Evolutionary conservation across 108 stramenopile genomes (phyloP), one percentile per base, ranked within the genome.

Genomic region (Ochromonas danica): DNA sequence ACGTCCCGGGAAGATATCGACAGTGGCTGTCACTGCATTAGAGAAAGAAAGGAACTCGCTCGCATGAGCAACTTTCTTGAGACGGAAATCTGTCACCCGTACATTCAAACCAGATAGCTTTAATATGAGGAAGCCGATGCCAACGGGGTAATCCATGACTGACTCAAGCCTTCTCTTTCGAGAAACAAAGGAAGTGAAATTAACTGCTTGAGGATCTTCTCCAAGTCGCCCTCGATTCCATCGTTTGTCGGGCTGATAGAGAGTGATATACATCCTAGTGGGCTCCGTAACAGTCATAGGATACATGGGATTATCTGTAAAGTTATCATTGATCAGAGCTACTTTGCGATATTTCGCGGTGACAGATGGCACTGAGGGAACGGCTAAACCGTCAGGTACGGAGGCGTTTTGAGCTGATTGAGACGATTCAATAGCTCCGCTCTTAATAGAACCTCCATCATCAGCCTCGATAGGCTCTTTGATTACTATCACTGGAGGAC

Each of bases 251-350:
- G 25, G 38, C 38, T 75, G 72, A 75, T 57, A 75, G 10, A 75
- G 6, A 6, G 40, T 60, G 28, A 75, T 60, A 6, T 3, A 6
- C 72, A 36, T 31, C 40, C 25, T 27, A 36, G 72, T 36, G 6
- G 40, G 36, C 35, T 75, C 72, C 10, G 72, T 31, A 36, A 75
- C 72, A 27, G 51, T 60, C 6, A 75, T 35, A 28, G 72, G 72
- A 75, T 75, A 75, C 72, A 75, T 75, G 10, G 72, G 72, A 41
- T 75, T 75, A 33, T 75, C 72, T 27, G 72, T 75, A 41, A 75
- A 75, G 27, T 33, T 45, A 3, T 75, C 72, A 75, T 33, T 45
- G 14, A 60, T 38, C 6, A 67, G 6, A 6, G 63, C 30, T 3
- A 67, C 31, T 67, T 33, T 67, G 3, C 25, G 17, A 57, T 57